Evolutionary conservation across 441 rosid species (phyloP).

Genomic region (Corymbia citriodora): DNA sequence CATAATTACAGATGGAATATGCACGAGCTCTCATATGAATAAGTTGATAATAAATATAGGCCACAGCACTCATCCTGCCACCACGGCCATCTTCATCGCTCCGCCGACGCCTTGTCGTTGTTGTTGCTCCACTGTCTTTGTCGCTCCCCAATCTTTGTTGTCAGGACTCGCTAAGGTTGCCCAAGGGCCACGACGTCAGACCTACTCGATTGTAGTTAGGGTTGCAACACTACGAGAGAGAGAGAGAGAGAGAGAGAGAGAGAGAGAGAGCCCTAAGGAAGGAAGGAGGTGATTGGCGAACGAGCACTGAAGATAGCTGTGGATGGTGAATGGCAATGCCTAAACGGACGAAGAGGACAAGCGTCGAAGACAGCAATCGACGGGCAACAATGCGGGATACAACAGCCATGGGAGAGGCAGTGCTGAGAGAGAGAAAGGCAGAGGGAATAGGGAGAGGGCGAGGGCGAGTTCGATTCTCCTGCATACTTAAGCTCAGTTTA

Average conservation of each 20-base stretch:
- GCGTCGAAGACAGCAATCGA: neutral
- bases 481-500: neutral
- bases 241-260: neutral
- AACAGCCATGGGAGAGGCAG: neutral
- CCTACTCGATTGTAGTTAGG: neutral
- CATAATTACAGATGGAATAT: neutral
- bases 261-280: neutral
- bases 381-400: neutral
- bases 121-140: neutral
- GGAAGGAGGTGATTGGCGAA: neutral
- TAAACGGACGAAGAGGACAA: neutral
- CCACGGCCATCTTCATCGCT: neutral
- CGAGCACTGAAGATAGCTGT: neutral
- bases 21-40: neutral
- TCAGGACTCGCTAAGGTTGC: neutral
- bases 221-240: neutral
- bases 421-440: neutral
- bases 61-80: neutral
- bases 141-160: neutral
- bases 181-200: neutral
- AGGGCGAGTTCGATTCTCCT: neutral
- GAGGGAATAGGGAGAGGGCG: neutral
- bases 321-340: neutral
- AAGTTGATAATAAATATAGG: neutral
- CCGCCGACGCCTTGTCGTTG: neutral